phyloP scores from a whole-genome alignment of 306 rosid species.

The Quercus ilex region DNA sequence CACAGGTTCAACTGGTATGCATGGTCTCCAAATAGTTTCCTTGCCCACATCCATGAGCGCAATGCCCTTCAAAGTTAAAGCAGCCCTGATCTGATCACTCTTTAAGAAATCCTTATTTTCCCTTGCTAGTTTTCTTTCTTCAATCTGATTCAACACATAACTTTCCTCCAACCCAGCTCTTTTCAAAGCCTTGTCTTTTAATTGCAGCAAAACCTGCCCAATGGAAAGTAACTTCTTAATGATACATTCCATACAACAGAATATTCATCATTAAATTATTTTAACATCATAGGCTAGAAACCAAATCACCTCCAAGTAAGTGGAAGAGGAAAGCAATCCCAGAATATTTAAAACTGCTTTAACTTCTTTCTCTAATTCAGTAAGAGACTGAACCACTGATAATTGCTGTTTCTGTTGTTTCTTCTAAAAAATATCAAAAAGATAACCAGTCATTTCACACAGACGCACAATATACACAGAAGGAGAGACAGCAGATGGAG shows the following conservation, averaged over 20 bases:
- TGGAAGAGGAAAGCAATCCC: conserved; percentile 54
- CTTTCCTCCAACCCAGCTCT: conserved; percentile 71
- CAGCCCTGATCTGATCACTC: conserved; percentile 74
- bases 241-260: neutral
- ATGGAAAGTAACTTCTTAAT: conserved; percentile 11
- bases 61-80: conserved; percentile 68
- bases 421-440: conserved; percentile 47
- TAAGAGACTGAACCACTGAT: conserved; percentile 56
- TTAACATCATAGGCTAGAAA: neutral
- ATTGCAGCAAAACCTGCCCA: conserved; percentile 71
- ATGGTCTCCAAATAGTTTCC: conserved; percentile 80
- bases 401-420: conserved; percentile 56
- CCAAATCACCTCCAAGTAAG: conserved; percentile 63
- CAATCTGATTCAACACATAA: conserved; percentile 56
- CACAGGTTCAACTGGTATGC: conserved; percentile 39
- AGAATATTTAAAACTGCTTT: conserved; percentile 44
- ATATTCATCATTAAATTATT: neutral
- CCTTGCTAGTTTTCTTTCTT: conserved; percentile 81
- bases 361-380: conserved; percentile 60
- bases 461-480: neutral
- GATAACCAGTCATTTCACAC: conserved; percentile 6
- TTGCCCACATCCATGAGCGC: conserved; percentile 86
- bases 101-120: conserved; percentile 59
- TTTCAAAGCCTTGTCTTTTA: conserved; percentile 72
- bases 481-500: neutral